Evolutionary conservation across 2,329 filamentous ascomycete species (phyloP), one percentile per base, ranked within the genome.

Genomic region (Huntiella omanensis): DNA sequence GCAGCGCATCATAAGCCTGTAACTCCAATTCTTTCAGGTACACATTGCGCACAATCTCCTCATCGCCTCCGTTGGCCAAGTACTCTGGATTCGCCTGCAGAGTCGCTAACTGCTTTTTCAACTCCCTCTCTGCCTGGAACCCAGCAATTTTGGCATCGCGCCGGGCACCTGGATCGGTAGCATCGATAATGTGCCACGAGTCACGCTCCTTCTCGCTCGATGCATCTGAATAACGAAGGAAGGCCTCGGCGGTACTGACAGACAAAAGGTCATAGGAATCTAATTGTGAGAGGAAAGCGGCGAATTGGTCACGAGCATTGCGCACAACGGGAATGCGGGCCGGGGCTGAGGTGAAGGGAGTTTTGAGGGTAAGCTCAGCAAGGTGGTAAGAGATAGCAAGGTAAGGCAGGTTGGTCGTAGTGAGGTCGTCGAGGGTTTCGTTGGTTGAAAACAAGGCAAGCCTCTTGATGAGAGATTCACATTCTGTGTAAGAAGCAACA

Each of bases 361-460:
- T 68, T 53, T 75, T 79, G 55, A 84, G 76, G 34, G 80, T 66
- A 10, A 95, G 70, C 57, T 94, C 86, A 33, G 86, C 88, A 45
- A 91, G 66, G 56, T 80, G 74, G 60, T 79, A 85, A 60, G 81
- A 71, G 51, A 87, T 73, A 16, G 85, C 71, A 51, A 98, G 71
- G 60, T 88, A 93, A 63, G 85, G 84, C 32, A 98, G 64, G 56
- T 93, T 80, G n/a, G 72, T 70, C 1, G 88, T 92, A 11, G 83
- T 68, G 32, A 95, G 66, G 63, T 98, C 91, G 51, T 98, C 91
- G 35, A 88, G 62, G 1, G 74, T 72, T 61, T 98, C 91, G 62
- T 98, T 98, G 33, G 77, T 70, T 54, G 85, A 94, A 70, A 96
- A 96, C 45, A 98, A 68, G 0, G 83, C 80, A 19, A 91, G 68